Conservation (phyloP, 371 early-diverging fungal genomes). For the Mucor plumbeus region DNA sequence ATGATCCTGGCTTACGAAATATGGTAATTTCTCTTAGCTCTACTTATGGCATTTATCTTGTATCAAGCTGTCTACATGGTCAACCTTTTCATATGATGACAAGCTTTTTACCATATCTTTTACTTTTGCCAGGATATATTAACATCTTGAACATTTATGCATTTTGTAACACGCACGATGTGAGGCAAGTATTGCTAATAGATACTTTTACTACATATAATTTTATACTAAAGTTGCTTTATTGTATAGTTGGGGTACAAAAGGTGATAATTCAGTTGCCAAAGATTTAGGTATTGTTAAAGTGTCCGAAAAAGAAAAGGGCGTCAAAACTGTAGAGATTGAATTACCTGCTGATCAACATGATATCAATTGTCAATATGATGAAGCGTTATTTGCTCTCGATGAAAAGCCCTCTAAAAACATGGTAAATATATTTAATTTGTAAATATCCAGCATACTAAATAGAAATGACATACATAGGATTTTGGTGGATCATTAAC, state of each 20-base stretch:
- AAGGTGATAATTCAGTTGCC: slow-evolving; percentile 76
- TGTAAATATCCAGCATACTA: too few relatives aligned
- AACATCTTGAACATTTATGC: slow-evolving; percentile 75
- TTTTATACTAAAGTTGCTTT: neutral
- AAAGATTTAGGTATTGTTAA: slow-evolving; percentile 68
- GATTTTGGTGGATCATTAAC: slow-evolving; percentile 38
- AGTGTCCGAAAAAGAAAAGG: slow-evolving; percentile 58
- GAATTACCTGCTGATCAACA: slow-evolving; percentile 70
- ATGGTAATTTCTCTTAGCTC: slow-evolving; percentile 61
- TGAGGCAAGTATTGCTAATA: slow-evolving; percentile 49
- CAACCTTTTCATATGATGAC: slow-evolving; percentile 76
- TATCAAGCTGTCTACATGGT: slow-evolving; percentile 63
- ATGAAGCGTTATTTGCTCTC: slow-evolving; percentile 65
- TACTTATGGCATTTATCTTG: slow-evolving; percentile 71
- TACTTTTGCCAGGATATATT: slow-evolving; percentile 66
- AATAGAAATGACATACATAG: neutral
- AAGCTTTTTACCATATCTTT: slow-evolving; percentile 65
- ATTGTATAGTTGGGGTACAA: slow-evolving; percentile 87
- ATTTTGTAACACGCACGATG: slow-evolving; percentile 77
- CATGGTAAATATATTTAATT: neutral
- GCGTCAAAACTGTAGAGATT: slow-evolving; percentile 55
- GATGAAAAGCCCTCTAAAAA: slow-evolving; percentile 33
- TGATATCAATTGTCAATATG: slow-evolving; percentile 79
- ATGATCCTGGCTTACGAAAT: slow-evolving; percentile 59
- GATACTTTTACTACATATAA: neutral